A percentile compares a stretch with the other conserved stretches of the same genome.
Conservation (phyloP, 495 filamentous ascomycete genomes). For the Lepraria neglecta region DNA sequence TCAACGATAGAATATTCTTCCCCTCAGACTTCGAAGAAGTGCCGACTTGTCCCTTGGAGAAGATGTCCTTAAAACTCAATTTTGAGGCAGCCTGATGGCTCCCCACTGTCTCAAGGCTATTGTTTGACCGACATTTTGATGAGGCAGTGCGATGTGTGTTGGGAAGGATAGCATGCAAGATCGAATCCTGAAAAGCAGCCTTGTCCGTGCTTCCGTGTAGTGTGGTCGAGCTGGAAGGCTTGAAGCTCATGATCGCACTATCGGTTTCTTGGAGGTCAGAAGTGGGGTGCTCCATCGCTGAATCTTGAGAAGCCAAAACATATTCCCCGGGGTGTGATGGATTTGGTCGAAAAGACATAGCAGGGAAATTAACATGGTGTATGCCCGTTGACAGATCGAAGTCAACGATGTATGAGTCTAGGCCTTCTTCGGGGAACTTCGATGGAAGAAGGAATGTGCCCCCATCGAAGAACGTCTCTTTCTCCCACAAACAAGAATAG, state of each 20-base stretch:
- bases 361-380: background rate
- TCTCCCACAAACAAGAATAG: conserved; percentile 12
- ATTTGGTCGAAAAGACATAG: background rate
- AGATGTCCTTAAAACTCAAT: no score
- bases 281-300: background rate
- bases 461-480: background rate
- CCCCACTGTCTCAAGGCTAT: no score
- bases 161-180: no score
- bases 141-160: no score
- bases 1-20: no score
- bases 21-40: no score
- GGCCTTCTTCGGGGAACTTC: conserved; percentile 1
- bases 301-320: background rate
- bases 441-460: conserved; percentile 16
- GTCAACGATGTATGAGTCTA: conserved; percentile 1
- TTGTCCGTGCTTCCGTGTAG: no score
- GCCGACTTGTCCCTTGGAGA: no score
- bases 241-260: background rate
- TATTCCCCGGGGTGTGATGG: background rate
- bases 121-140: no score
- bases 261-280: background rate
- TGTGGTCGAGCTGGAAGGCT: background rate
- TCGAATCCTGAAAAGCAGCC: no score
- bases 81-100: no score
- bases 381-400: conserved; percentile 4